Evolutionary conservation across 306 rosid species (phyloP).

Genomic region (Dicorynia guianensis): DNA sequence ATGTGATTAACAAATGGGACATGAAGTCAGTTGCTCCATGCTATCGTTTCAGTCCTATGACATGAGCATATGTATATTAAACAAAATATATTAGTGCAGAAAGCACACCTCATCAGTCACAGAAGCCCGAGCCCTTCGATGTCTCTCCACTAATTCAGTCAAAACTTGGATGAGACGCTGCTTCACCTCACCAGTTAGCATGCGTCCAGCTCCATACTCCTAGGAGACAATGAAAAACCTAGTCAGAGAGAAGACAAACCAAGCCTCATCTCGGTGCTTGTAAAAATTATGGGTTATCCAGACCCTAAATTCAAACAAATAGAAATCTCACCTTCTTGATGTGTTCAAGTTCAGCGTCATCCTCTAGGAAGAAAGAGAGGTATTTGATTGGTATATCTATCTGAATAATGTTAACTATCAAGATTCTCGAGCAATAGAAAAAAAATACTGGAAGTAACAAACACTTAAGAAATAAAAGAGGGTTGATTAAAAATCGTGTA

Average conservation of each 20-base stretch:
- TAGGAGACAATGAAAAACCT: constrained; percentile 33
- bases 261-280: constrained; percentile 8
- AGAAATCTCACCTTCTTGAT: constrained; percentile 62
- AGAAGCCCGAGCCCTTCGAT: constrained; percentile 80
- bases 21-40: background rate
- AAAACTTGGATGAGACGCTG: constrained; percentile 70
- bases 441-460: constrained; percentile 4
- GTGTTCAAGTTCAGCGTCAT: constrained; percentile 78
- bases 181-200: constrained; percentile 98
- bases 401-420: constrained; percentile 50
- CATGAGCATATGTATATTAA: background rate
- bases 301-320: background rate
- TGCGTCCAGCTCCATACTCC: constrained; percentile 90
- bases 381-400: constrained; percentile 94
- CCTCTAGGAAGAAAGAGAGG: constrained; percentile 83
- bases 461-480: too few species aligned
- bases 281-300: constrained; percentile 12
- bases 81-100: constrained; percentile 14
- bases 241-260: constrained; percentile 28
- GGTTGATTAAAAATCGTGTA: too few species aligned
- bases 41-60: background rate
- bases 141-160: constrained; percentile 88
- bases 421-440: constrained; percentile 26
- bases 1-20: background rate
- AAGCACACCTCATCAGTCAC: constrained; percentile 89